Conservation (phyloP, 2,329 filamentous ascomycete species). For the Bisporella sp. region DNA sequence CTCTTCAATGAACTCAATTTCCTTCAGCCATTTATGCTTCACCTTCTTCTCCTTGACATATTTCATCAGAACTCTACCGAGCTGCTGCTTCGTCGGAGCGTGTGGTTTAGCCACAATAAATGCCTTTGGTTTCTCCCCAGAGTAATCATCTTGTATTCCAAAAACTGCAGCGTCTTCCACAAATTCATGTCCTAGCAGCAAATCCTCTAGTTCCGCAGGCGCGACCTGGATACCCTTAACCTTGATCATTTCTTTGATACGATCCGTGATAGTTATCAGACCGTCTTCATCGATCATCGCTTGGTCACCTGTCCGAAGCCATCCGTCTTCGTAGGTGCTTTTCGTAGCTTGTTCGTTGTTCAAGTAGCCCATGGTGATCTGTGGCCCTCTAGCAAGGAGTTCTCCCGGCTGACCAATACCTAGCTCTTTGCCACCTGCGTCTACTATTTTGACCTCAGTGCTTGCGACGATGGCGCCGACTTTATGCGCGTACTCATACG, state of each 20-base stretch:
- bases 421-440: conserved; percentile 46
- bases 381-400: conserved; percentile 65
- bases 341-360: conserved; percentile 25
- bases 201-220: conserved; percentile 36
- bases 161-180: conserved; percentile 55
- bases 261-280: conserved; percentile 72
- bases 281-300: conserved; percentile 53
- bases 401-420: conserved; percentile 42
- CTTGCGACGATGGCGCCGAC: conserved; percentile 50
- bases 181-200: conserved; percentile 25
- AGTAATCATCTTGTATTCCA: conserved; percentile 39
- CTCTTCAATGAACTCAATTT: conserved; percentile 44
- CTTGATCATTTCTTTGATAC: conserved; percentile 56
- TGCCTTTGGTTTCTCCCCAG: conserved; percentile 42
- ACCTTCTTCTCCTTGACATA: conserved; percentile 49
- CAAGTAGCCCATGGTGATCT: conserved; percentile 73
- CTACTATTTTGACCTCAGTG: conserved; percentile 53
- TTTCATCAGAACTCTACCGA: conserved; percentile 36
- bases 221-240: conserved; percentile 36
- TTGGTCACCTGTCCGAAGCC: conserved; percentile 64
- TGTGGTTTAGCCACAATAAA: conserved; percentile 41
- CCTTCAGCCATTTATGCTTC: conserved; percentile 47
- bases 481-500: conserved; percentile 48
- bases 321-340: conserved; percentile 51
- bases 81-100: conserved; percentile 16